These are phyloP conservation scores for Arachis stenosperma DNA, from an alignment of 306 rosid genomes.

Conservation along the genomic window DNA sequence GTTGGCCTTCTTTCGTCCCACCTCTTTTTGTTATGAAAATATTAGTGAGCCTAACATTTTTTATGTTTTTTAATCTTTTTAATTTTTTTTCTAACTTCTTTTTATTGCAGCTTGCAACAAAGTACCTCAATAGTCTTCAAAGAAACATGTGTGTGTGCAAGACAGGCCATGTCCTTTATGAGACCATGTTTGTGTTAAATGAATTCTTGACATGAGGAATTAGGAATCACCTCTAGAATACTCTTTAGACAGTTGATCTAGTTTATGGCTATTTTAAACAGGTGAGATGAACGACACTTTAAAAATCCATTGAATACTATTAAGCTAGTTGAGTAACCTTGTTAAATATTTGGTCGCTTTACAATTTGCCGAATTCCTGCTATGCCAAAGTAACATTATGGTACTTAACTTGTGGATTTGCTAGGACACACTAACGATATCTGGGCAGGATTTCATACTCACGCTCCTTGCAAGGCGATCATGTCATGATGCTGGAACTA, in stretches of 20 bases:
- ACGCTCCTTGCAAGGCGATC: constrained; percentile 95
- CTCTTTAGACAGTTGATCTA: constrained; percentile 93
- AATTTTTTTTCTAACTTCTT: background rate
- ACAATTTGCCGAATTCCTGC: constrained; percentile 24
- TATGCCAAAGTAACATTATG: constrained; percentile 30
- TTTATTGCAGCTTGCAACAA: constrained; percentile 77
- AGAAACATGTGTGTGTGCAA: constrained; percentile 95
- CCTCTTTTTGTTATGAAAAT: constrained; percentile 5
- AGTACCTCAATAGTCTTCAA: constrained; percentile 82
- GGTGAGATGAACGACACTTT: constrained; percentile 50
- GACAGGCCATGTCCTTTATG: too few species aligned
- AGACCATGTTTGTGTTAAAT: background rate
- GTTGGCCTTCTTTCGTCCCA: background rate
- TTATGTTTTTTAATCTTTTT: background rate
- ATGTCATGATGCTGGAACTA: constrained; percentile 98
- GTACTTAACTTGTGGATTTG: constrained; percentile 25
- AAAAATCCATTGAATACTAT: constrained; percentile 28
- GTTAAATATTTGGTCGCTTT: constrained; percentile 10
- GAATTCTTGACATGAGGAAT: constrained; percentile 90
- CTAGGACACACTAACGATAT: constrained; percentile 70
- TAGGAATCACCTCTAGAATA: constrained; percentile 32
- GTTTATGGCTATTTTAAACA: constrained; percentile 97
- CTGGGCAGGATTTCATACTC: constrained; percentile 69
- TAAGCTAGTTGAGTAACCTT: constrained; percentile 16
- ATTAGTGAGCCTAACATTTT: constrained; percentile 29